phyloP scores from a whole-genome alignment of 768 basidiomycete genomes.

The Lentinula guzmanii region DNA sequence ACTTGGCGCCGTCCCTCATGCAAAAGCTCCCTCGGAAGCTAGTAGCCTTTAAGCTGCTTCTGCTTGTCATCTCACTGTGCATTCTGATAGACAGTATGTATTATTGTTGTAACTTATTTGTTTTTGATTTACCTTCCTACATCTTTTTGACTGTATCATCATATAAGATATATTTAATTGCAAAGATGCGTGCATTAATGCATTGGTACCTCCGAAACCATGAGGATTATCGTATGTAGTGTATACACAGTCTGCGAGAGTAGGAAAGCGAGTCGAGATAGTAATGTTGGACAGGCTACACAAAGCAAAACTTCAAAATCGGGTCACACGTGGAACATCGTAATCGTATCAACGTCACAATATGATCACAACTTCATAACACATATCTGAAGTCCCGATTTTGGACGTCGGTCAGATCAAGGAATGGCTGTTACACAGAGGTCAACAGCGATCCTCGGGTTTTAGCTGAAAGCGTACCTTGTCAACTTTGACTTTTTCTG shows the following conservation, averaged over 20 bases:
- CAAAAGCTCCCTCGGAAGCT: neutral
- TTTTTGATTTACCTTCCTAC: neutral
- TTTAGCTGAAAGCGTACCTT: neutral
- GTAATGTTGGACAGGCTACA: too few species aligned
- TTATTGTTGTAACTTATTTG: neutral
- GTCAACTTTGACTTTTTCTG: conserved; percentile 1
- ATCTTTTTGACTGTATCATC: neutral
- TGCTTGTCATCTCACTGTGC: neutral
- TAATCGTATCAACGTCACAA: neutral
- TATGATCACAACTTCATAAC: conserved; percentile 24
- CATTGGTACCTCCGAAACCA: neutral
- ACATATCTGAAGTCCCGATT: conserved; percentile 74
- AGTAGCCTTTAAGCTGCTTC: neutral
- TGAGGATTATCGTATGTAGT: too few species aligned
- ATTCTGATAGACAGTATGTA: neutral
- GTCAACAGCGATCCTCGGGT: neutral
- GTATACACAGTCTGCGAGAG: too few species aligned
- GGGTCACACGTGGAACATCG: too few species aligned
- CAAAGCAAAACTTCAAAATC: too few species aligned
- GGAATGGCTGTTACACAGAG: conserved; percentile 42
- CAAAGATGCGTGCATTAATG: neutral
- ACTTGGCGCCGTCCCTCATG: conserved; percentile 21
- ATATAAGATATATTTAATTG: neutral
- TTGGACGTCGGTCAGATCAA: conserved; percentile 69
- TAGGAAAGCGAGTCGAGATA: too few species aligned